A percentile compares a stretch with the other conserved stretches of the same genome.
Evolutionary conservation across 108 stramenopile species (phyloP).

Genomic region (Stephanodiscus minutulus): DNA sequence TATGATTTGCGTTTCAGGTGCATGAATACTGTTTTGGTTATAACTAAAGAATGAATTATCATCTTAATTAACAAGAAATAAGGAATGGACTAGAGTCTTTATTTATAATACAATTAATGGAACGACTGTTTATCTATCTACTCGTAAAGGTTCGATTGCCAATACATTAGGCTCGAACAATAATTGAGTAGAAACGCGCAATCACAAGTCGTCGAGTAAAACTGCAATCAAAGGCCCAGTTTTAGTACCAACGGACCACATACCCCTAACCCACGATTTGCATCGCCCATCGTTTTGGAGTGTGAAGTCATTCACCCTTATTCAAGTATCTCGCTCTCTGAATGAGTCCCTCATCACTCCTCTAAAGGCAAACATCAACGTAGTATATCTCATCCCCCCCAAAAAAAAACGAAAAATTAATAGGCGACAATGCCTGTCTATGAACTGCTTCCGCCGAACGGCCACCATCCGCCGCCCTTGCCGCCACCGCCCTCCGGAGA

Average conservation of each 20-base stretch:
- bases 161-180: too few relatives aligned
- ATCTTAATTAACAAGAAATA: too few relatives aligned
- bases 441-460: slow-evolving; percentile 28
- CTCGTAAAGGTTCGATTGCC: too few relatives aligned
- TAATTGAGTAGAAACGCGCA: too few relatives aligned
- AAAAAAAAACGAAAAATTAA: neutral
- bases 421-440: neutral
- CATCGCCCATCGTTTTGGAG: neutral
- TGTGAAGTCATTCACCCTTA: neutral
- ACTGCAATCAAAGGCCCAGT: too few relatives aligned
- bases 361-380: neutral
- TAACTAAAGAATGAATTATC: neutral
- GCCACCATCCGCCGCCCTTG: slow-evolving; percentile 48
- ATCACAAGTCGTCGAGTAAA: too few relatives aligned
- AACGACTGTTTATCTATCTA: too few relatives aligned
- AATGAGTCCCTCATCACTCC: neutral
- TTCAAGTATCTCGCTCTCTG: neutral
- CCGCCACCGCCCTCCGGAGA: slow-evolving; percentile 13
- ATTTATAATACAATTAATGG: too few relatives aligned
- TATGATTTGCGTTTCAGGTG: neutral
- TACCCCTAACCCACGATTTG: too few relatives aligned
- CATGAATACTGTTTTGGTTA: neutral
- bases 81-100: too few relatives aligned
- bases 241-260: too few relatives aligned
- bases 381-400: neutral